A percentile compares a stretch with the other conserved stretches of the same genome.
Evolutionary conservation across 208 protist genomes (phyloP).

Genomic region (Tritrichomonas musculus): DNA sequence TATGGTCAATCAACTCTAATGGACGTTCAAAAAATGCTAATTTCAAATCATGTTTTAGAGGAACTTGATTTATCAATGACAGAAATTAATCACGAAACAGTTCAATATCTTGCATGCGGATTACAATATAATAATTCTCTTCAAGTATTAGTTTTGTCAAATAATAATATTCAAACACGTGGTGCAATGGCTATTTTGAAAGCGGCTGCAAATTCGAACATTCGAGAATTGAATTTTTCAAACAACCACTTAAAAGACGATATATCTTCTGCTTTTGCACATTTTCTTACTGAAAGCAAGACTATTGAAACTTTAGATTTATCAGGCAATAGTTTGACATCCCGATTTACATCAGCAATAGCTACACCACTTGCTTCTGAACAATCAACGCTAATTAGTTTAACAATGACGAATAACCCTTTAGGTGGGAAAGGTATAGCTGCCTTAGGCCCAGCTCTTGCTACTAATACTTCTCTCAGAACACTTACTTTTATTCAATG

Average conservation of each 20-base stretch:
- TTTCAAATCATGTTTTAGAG: not conserved
- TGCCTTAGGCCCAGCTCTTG: not conserved
- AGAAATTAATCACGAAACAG: not conserved
- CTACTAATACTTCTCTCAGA: not conserved
- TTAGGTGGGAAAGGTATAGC: not conserved
- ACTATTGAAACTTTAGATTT: not conserved
- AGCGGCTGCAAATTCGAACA: not conserved
- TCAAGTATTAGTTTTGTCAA: not conserved
- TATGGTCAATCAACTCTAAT: not conserved
- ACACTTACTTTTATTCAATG: not conserved
- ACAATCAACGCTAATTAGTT: not conserved
- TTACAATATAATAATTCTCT: not conserved
- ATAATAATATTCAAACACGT: not conserved
- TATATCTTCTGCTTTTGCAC: not conserved
- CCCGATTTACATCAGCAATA: not conserved
- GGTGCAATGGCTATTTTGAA: not conserved
- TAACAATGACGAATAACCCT: not conserved
- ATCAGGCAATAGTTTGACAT: not conserved
- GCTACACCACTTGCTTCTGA: not conserved
- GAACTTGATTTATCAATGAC: conserved; percentile 29
- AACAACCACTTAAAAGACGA: not conserved
- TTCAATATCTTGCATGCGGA: not conserved
- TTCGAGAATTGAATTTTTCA: not conserved
- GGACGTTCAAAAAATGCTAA: not conserved
- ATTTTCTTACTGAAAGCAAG: not conserved